phyloP scores from a whole-genome alignment of 176 grass and related monocot species.

The Lolium rigidum region DNA sequence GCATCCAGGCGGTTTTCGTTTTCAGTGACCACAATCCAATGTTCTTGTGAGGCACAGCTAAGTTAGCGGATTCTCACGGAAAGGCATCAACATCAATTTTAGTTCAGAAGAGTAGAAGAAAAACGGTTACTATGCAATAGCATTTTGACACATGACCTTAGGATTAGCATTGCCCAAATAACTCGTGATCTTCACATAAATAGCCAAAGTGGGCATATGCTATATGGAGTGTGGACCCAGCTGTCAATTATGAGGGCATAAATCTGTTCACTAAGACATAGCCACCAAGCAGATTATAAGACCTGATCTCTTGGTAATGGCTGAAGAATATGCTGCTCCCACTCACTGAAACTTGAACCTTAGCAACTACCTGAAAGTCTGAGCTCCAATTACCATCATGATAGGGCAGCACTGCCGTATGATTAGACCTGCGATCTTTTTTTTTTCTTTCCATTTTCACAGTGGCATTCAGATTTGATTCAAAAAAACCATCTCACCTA shows the following conservation, averaged over 20 bases:
- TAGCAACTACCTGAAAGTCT: conserved; percentile 29
- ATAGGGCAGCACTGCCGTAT: conserved; percentile 35
- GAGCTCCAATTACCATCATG: conserved; percentile 38
- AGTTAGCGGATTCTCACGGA: conserved; percentile 24
- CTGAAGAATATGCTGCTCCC: conserved; percentile 53
- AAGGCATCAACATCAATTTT: background rate
- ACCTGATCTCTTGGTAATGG: conserved; percentile 40
- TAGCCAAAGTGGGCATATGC: conserved; percentile 21
- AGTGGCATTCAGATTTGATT: conserved; percentile 15
- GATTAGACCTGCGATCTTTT: conserved; percentile 39
- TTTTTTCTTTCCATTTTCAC: background rate
- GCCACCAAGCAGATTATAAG: conserved; percentile 5
- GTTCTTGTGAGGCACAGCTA: background rate
- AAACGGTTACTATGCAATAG: conserved; percentile 17
- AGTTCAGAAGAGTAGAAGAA: background rate
- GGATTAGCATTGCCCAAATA: conserved; percentile 13
- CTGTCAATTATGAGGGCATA: conserved; percentile 31
- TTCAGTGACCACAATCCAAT: conserved; percentile 29
- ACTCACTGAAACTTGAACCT: conserved; percentile 51
- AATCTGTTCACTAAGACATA: background rate
- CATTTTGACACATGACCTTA: conserved; percentile 23
- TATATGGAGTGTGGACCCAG: conserved; percentile 18
- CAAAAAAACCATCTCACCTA: background rate
- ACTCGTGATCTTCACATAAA: background rate
- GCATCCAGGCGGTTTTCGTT: conserved; percentile 37